Percentiles rank a stretch among this genome's conserved stretches.
phyloP scores from a whole-genome alignment of 345 rosid genomes.

The Hibiscus trionum region DNA sequence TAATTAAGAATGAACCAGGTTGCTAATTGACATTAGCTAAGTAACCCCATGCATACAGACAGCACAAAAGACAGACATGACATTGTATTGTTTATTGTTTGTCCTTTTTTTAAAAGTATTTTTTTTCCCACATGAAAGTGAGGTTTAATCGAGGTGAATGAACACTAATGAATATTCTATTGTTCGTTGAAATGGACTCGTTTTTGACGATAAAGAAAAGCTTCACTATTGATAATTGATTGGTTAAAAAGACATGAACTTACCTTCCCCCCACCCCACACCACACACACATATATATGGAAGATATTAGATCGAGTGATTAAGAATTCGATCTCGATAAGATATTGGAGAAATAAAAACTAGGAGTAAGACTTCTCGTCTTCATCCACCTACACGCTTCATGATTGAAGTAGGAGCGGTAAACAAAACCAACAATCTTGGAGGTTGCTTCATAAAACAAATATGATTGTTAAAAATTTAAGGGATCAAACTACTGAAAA shows the following conservation, averaged over 20 bases:
- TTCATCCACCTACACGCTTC: no score
- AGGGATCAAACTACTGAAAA: no score
- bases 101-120: background rate
- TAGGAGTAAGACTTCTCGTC: no score
- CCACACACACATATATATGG: no score
- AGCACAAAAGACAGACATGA: constrained; percentile 27
- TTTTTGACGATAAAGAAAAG: background rate
- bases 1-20: background rate
- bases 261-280: no score
- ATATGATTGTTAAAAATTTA: no score
- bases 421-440: no score
- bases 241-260: background rate
- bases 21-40: constrained; percentile 35
- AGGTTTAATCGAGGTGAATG: constrained; percentile 10
- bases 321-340: no score
- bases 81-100: background rate
- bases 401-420: no score
- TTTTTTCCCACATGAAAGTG: constrained; percentile 12
- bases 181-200: constrained; percentile 9
- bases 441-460: no score
- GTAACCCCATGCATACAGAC: constrained; percentile 31
- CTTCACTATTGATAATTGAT: background rate
- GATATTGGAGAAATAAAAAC: no score
- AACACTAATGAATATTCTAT: constrained; percentile 5
- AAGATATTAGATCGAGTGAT: no score